Conservation (phyloP, 1,284 basidiomycete species). For the Irpex sp. region DNA sequence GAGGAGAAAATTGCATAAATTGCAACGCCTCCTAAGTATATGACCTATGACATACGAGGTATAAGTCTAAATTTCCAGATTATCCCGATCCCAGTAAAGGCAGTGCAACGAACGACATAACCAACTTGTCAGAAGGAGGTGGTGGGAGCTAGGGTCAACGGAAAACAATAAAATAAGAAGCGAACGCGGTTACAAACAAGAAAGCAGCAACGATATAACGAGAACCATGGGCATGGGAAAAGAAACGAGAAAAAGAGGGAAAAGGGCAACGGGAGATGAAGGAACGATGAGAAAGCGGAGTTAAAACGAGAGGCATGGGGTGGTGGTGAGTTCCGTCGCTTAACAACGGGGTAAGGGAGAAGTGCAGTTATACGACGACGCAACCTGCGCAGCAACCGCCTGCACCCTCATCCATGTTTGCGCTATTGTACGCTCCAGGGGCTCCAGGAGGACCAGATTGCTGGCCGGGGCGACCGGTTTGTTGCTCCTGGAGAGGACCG, state of each 20-base stretch:
- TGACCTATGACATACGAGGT: neutral
- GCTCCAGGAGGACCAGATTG: slow-evolving; percentile 39
- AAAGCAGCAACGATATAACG: slow-evolving; percentile 2
- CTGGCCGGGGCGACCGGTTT: slow-evolving; percentile 54
- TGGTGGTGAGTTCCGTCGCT: neutral
- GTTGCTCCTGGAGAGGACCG: slow-evolving; percentile 44
- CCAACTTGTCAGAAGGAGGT: slow-evolving; percentile 3
- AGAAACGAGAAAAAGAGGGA: slow-evolving; percentile 9
- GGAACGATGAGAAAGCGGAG: neutral
- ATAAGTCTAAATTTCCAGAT: slow-evolving; percentile 15
- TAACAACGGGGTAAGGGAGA: slow-evolving; percentile 3
- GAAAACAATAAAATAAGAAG: slow-evolving; percentile 9
- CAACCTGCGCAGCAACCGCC: slow-evolving; percentile 74
- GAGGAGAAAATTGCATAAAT: neutral
- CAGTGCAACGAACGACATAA: slow-evolving; percentile 12
- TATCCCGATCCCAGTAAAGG: slow-evolving; percentile 13
- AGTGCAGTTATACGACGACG: slow-evolving; percentile 42
- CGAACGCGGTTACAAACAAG: slow-evolving; percentile 6
- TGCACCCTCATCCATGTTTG: slow-evolving; percentile 47
- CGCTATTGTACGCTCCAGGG: slow-evolving; percentile 44
- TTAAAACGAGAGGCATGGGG: slow-evolving; percentile 3
- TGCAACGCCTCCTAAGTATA: neutral
- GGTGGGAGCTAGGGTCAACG: slow-evolving; percentile 3
- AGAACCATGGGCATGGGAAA: slow-evolving; percentile 4
- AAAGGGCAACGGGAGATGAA: neutral